A percentile compares a stretch with the other conserved stretches of the same genome.
Conservation (phyloP, 768 basidiomycete species). For the Boletus insuetus region DNA sequence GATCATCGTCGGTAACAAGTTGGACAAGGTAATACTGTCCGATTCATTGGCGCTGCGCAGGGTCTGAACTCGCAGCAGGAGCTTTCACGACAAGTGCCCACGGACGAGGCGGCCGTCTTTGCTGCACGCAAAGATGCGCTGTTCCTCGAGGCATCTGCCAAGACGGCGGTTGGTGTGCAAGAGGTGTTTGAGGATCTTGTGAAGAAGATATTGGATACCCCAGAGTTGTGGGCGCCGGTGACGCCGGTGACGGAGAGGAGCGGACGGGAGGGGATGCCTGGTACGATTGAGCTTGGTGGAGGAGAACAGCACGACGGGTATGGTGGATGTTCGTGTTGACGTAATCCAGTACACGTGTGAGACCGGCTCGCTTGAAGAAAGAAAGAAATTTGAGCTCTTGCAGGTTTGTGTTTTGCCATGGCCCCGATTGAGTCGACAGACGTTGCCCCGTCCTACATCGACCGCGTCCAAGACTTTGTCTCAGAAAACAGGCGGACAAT, state of each 20-base stretch:
- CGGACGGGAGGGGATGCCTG: slow-evolving; percentile 37
- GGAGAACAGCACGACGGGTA: neutral
- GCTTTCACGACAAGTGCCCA: slow-evolving; percentile 83
- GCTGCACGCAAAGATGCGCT: slow-evolving; percentile 78
- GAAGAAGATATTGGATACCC: slow-evolving; percentile 76
- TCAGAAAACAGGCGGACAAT: slow-evolving; percentile 78
- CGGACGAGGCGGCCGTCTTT: slow-evolving; percentile 73
- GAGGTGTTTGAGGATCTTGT: slow-evolving; percentile 80
- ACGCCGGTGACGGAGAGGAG: slow-evolving; percentile 17
- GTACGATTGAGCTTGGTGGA: slow-evolving; percentile 37
- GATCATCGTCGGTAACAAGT: slow-evolving; percentile 93
- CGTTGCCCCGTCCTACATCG: slow-evolving; percentile 39
- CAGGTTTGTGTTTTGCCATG: slow-evolving; percentile 7
- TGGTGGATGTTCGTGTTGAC: slow-evolving; percentile 34
- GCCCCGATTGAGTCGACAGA: slow-evolving; percentile 11
- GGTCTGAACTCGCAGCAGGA: slow-evolving; percentile 49
- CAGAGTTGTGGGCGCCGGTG: slow-evolving; percentile 67
- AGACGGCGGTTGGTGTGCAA: slow-evolving; percentile 81
- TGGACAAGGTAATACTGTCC: slow-evolving; percentile 78
- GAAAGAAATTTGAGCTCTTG: slow-evolving; percentile 4
- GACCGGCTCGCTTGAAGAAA: neutral
- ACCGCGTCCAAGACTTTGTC: slow-evolving; percentile 67
- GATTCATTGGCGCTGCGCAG: too few relatives aligned
- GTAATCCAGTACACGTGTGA: slow-evolving; percentile 21
- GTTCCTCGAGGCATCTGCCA: slow-evolving; percentile 92